Evolutionary conservation across 1,284 basidiomycete species (phyloP).

Genomic region (Rhodotorula sp.): DNA sequence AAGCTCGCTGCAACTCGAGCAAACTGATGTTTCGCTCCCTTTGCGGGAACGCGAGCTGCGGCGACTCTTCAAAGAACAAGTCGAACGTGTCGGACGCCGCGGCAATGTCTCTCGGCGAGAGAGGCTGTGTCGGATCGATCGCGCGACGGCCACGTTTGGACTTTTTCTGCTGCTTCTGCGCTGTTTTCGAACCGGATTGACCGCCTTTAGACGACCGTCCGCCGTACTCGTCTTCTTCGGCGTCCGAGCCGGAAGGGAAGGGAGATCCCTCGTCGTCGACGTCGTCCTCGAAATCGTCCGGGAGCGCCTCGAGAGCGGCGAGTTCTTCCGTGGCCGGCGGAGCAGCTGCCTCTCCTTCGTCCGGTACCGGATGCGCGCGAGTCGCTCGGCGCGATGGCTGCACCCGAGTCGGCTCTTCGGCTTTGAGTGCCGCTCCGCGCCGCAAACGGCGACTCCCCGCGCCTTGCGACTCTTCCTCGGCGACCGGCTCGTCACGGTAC

Average conservation of each 20-base stretch:
- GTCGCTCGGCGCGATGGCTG: background rate
- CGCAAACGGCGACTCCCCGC: background rate
- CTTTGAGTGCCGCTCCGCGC: background rate
- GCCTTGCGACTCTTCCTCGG: background rate
- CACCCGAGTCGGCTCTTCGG: background rate
- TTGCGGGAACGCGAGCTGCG: slow-evolving; percentile 8
- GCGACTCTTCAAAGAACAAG: slow-evolving; percentile 41
- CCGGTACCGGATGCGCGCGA: background rate
- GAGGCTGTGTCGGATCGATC: background rate
- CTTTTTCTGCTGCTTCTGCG: slow-evolving; percentile 6
- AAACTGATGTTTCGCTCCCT: slow-evolving; percentile 35
- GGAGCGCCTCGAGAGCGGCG: background rate
- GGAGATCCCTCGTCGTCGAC: slow-evolving; percentile 2
- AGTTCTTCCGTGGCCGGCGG: background rate
- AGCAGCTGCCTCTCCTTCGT: background rate
- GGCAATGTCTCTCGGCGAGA: slow-evolving; percentile 33
- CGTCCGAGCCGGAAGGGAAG: background rate
- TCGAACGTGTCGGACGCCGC: slow-evolving; percentile 41
- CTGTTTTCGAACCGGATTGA: background rate
- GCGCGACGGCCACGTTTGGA: too few relatives aligned
- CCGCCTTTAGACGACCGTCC: slow-evolving; percentile 3
- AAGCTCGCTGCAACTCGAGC: slow-evolving; percentile 39
- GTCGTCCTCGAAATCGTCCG: background rate
- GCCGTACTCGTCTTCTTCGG: background rate
- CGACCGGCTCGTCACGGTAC: background rate